Evolutionary conservation across 2,329 filamentous ascomycete genomes (phyloP).

Genomic region (Elsinoe fawcettii): DNA sequence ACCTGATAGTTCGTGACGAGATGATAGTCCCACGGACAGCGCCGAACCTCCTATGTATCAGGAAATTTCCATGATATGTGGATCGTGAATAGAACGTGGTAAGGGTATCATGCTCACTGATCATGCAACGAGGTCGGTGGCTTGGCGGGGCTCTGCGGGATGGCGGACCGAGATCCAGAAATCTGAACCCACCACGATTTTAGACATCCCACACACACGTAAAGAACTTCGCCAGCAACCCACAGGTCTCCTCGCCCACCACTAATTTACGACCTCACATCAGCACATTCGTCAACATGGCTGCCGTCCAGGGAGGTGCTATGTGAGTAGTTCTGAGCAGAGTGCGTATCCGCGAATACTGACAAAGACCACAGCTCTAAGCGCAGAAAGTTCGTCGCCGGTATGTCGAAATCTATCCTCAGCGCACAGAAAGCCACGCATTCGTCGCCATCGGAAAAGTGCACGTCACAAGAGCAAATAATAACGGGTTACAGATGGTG

Average conservation of each 20-base stretch:
- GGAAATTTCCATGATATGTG: background rate
- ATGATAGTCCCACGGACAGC: background rate
- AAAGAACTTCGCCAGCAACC: constrained; percentile 10
- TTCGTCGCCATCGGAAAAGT: background rate
- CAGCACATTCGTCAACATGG: constrained; percentile 30
- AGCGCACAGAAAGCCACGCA: background rate
- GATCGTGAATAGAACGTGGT: background rate
- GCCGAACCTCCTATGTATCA: background rate
- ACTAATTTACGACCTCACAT: constrained; percentile 16
- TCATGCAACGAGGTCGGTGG: background rate
- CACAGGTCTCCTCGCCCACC: background rate
- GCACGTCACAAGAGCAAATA: constrained; percentile 15
- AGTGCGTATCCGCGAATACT: constrained; percentile 7
- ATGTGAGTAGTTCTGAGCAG: constrained; percentile 16
- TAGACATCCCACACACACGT: constrained; percentile 3
- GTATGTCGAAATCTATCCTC: constrained; percentile 25
- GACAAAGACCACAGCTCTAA: constrained; percentile 57
- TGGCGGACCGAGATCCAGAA: background rate
- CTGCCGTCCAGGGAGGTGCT: constrained; percentile 25
- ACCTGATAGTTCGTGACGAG: no score
- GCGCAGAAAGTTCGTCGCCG: constrained; percentile 63
- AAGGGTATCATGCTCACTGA: background rate
- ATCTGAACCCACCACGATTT: constrained; percentile 8
- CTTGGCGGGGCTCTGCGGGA: constrained; percentile 1
- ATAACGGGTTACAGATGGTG: constrained; percentile 59